Evolutionary conservation across 495 filamentous ascomycete genomes (phyloP), one percentile per base, ranked within the genome.

Genomic region (Cairneyella variabilis): DNA sequence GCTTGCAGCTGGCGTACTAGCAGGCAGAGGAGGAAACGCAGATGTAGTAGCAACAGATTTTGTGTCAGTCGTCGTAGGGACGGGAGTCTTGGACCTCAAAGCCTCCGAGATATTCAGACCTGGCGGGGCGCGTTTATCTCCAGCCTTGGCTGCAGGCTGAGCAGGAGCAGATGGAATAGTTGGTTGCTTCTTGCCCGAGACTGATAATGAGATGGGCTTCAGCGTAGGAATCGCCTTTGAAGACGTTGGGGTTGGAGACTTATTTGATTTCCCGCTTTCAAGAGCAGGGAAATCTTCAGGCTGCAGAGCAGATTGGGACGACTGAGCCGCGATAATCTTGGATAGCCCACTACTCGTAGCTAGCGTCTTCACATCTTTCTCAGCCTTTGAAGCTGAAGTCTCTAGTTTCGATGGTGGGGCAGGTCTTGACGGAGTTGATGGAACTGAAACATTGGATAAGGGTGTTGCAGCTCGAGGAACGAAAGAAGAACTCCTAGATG

Each of bases 261-360:
- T 22, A 23, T 58, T 64, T 2, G 34, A 39, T 39, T 58, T 56
- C 12, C 41, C 49, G 23, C 9, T 59, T 20, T 58, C 69, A 2
- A 84, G 70, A 11, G 78, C 76, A 25, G 80, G 80, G 32, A 84
- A 84, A 56, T 84, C 80, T 57, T 83, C 78, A 32, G 81, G 75
- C 50, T 77, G 71, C 30, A 71, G 48, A 48, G 50, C 69, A 3
- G 62, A n/a, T 20, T 59, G 47, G 22, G 71, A 66, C 0, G 69
- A 57, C 38, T 78, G 77, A 10, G 69, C 64, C 16, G 69, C 66
- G 27, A 76, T 75, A 5, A 76, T 67, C 47, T 72, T 75, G 10
- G 75, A 71, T 14, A 76, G 63, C 0, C 74, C 73, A 27, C 61
- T 74, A 16, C 69, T 66, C 2, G 69, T 66, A 1, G 74, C 74